A percentile compares a stretch with the other conserved stretches of the same genome.
These are phyloP conservation scores for Raddia distichophylla DNA, from an alignment of 176 grass and related monocot genomes.

Conservation along the genomic window DNA sequence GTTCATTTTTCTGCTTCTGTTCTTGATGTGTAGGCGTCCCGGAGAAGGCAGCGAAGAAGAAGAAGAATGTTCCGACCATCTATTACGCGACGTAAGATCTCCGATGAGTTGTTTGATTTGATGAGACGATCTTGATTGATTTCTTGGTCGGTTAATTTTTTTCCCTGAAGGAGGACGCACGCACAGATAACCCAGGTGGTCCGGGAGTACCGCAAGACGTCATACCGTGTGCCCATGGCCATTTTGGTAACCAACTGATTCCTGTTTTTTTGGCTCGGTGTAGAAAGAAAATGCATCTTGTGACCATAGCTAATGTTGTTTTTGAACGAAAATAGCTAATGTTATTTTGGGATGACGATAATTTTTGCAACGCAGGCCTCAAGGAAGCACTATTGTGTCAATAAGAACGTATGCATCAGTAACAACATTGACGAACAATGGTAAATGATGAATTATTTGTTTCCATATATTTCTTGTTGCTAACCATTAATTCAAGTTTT, in stretches of 20 bases:
- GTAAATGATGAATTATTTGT: conserved; percentile 45
- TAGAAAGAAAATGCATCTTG: neutral
- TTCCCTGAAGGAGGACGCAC: conserved; percentile 85
- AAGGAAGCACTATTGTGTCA: conserved; percentile 91
- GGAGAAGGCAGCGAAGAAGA: conserved; percentile 66
- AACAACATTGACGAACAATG: conserved; percentile 76
- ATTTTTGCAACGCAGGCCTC: conserved; percentile 65
- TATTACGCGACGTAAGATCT: conserved; percentile 85
- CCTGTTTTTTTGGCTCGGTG: neutral
- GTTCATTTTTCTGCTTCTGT: conserved; percentile 35
- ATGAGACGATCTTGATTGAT: conserved; percentile 28
- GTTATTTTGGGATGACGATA: neutral
- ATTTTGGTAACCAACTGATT: conserved; percentile 60
- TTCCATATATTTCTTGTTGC: conserved; percentile 23
- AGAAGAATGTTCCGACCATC: conserved; percentile 62
- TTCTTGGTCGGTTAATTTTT: conserved; percentile 31
- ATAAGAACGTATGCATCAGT: conserved; percentile 60
- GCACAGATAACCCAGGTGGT: conserved; percentile 95
- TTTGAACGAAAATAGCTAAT: neutral
- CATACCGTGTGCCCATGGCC: conserved; percentile 82
- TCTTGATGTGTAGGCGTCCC: conserved; percentile 45
- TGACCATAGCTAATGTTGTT: neutral
- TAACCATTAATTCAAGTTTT: conserved; percentile 13
- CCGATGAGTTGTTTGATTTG: neutral
- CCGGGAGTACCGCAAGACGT: conserved; percentile 91